Percentiles rank a stretch among this genome's conserved stretches.
Conservation (phyloP, 1,139 yeast genomes). For the Pichia sp. region DNA sequence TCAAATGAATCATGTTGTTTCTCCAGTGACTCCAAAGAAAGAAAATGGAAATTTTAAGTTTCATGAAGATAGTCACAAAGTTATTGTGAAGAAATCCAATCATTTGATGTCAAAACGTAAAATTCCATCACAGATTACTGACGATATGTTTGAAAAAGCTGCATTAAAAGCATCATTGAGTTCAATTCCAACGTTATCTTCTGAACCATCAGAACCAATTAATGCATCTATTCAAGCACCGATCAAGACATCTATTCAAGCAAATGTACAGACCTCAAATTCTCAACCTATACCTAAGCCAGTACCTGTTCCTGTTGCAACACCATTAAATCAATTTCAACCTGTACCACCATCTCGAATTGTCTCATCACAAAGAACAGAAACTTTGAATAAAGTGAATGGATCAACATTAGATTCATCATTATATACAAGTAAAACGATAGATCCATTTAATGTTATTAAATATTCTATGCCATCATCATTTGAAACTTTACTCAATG, state of each 20-base stretch:
- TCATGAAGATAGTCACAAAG: not conserved
- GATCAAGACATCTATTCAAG: not conserved
- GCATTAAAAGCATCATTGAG: slow-evolving; percentile 8
- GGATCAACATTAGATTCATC: slow-evolving; percentile 2
- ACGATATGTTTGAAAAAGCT: slow-evolving; percentile 9
- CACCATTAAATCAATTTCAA: not conserved
- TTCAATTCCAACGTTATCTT: slow-evolving; percentile 2
- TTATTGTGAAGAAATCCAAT: not conserved
- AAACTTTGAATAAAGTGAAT: not conserved
- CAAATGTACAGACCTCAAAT: not conserved
- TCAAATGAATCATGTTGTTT: slow-evolving; percentile 25
- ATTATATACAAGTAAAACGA: not conserved
- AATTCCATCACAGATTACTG: slow-evolving; percentile 22
- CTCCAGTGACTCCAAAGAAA: slow-evolving; percentile 8
- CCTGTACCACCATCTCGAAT: not conserved
- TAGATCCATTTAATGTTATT: slow-evolving; percentile 4
- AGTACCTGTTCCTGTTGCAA: not conserved
- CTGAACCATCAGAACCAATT: slow-evolving; percentile 3
- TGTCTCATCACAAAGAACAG: not conserved
- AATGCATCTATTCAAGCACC: not conserved
- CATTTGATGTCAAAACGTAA: slow-evolving; percentile 20
- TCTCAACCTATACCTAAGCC: not conserved
- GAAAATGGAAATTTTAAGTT: not conserved
- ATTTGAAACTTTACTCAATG: slow-evolving; percentile 20
- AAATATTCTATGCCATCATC: slow-evolving; percentile 19